phyloP scores from a whole-genome alignment of 495 filamentous ascomycete species.

The Xanthoparmelia taractica region DNA sequence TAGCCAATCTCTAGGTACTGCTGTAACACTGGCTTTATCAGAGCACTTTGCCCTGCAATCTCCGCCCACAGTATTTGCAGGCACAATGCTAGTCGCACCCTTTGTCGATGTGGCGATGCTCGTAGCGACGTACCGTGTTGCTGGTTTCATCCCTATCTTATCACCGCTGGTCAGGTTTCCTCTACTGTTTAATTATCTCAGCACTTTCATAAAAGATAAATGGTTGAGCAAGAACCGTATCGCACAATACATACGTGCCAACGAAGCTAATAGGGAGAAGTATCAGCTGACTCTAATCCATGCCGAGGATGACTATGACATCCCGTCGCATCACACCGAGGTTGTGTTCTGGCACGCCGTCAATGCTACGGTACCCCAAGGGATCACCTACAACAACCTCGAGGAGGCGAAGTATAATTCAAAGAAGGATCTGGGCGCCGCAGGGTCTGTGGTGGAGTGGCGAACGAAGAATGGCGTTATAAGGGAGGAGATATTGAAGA shows the following conservation, averaged over 20 bases:
- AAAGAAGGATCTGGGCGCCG: conserved; percentile 37
- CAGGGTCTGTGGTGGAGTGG: conserved; percentile 43
- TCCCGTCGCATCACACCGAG: conserved; percentile 37
- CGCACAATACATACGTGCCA: conserved; percentile 26
- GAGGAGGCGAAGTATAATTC: conserved; percentile 30
- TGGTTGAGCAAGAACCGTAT: conserved; percentile 42
- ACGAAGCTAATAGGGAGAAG: conserved; percentile 28
- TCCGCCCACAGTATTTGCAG: conserved; percentile 31
- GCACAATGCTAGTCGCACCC: conserved; percentile 36
- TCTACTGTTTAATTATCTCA: conserved; percentile 33
- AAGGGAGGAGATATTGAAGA: conserved; percentile 44
- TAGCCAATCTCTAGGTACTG: conserved; percentile 73
- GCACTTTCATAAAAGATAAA: conserved; percentile 37
- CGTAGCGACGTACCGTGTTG: conserved; percentile 40
- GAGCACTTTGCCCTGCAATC: conserved; percentile 46
- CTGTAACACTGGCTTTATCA: conserved; percentile 56
- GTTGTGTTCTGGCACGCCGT: conserved; percentile 40
- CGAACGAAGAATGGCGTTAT: conserved; percentile 37
- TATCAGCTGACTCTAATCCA: conserved; percentile 32
- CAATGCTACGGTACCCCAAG: conserved; percentile 29
- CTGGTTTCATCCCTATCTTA: conserved; percentile 38
- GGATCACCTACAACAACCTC: conserved; percentile 34
- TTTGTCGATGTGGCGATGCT: conserved; percentile 39
- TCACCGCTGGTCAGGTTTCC: conserved; percentile 38
- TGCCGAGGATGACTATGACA: conserved; percentile 37